Evolutionary conservation across 148 eudicot species (phyloP), one percentile per base, ranked within the genome.

Genomic region (Rhododendron simsii): DNA sequence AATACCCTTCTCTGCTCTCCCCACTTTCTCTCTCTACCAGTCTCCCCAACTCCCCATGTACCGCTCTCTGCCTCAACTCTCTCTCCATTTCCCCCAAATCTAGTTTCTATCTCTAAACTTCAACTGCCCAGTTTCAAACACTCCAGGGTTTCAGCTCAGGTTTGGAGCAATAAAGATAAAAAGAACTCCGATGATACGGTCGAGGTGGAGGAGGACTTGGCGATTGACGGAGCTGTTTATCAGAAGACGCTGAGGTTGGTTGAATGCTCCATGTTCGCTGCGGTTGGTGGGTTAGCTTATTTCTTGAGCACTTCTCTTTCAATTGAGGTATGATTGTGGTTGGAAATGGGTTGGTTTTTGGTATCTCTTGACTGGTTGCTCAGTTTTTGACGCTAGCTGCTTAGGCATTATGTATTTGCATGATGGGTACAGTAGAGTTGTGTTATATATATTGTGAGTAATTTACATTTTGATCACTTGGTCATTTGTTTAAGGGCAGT

Each of bases 221-320:
- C 94, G 23, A 85, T 81, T 47, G 93, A 92, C 28, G 91, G 99
- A 7, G 91, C 86, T 7, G 95, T 96, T 84, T 96, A 92, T 81
- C 91, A 91, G 89, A 93, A 89, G 75, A 95, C 98, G 0, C 86
- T 95, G 82, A 94, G 99, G 85, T 90, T 96, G 88, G 99, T 96
- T 82, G 99, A 96, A 89, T 95, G 98, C 85, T 91, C 99, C 18
- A 96, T 96, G 99, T 95, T 96, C 85, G 95, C 99, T 78, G 93
- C 99, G 48, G 93, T 94, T 81, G 88, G 95, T 84, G 99, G 96
- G 16, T 89, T 96, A 79, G 90, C 93, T 67, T 96, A 93, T 90
- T 86, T 96, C 48, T 92, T 96, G 86, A 95, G 98, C 86, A 94
- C 92, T 81, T 94, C 98, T 73, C 95, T 96, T 86, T 94, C 98